Evolutionary conservation across 1,284 basidiomycete genomes (phyloP), one percentile per base, ranked within the genome.

Genomic region (Microbotryum scabiosae): DNA sequence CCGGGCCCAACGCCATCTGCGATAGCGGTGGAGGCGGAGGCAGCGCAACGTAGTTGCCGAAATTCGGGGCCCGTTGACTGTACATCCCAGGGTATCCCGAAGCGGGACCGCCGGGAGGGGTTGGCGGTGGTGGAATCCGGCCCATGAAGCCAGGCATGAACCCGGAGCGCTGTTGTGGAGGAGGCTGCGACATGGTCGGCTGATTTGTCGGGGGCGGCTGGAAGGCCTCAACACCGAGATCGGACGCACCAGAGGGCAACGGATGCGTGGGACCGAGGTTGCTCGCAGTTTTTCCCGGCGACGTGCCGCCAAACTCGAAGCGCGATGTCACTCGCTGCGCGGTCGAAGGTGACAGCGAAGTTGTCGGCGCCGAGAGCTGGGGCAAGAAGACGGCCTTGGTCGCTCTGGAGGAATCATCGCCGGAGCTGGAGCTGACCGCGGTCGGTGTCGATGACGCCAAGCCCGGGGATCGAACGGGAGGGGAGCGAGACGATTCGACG

Each of bases 331-430:
- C 5, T 7, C 56, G 55, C 48, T 47, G 59, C 16, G 61, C 68
- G 45, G 53, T 65, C 41, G 62, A 69, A 20, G 48, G 57, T 12
- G 51, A 54, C 28, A 50, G 45, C 16, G 60, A 67, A 55, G 66
- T 71, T 26, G 62, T 56, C 25, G 60, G 65, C 41, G 58, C 64
- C 28, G 62, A 62, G 44, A 62, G 62, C 14, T 59, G 57, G 14
- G 64, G 58, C 30, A 57, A 54, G 50, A 68, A 65, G 60, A 65
- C 66, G 5, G 56, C 51, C 26, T 44, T 56, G 44, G 61, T 59
- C 26, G 63, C 59, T 18, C 63, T 49, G 2, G 63, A 57, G 4
- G 63, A 64, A 5, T 47, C 56, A 2, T 47, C 41, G 8, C 49
- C 44, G 12, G 49, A 32, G 43, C 54, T 26, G 14, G 54, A 41